Evolutionary conservation across 2,329 filamentous ascomycete genomes (phyloP).

Genomic region (Macrophomina tecta): DNA sequence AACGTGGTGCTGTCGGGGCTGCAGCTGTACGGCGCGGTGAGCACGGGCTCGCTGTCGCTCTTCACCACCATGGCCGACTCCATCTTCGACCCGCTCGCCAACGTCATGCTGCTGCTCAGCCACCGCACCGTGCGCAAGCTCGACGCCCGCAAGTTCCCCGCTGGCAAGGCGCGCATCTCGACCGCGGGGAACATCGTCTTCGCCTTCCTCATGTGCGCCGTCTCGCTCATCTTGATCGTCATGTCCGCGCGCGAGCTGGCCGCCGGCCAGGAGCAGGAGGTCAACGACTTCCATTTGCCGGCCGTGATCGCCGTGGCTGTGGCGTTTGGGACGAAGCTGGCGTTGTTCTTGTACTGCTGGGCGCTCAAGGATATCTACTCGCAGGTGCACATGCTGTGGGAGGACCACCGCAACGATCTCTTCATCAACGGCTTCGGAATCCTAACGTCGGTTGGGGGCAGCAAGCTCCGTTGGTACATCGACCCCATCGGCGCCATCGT

Average conservation of each 20-base stretch:
- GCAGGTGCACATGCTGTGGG: conserved; percentile 91
- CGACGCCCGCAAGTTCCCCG: conserved; percentile 84
- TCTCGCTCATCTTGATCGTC: conserved; percentile 90
- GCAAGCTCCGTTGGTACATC: conserved; percentile 91
- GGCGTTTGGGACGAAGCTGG: conserved; percentile 84
- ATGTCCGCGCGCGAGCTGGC: conserved; percentile 78
- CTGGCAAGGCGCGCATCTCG: conserved; percentile 91
- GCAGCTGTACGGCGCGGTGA: conserved; percentile 89
- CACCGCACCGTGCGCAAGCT: conserved; percentile 88
- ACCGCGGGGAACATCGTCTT: conserved; percentile 96
- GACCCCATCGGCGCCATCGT: conserved; percentile 91
- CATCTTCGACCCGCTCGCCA: conserved; percentile 90
- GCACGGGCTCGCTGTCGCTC: conserved; percentile 88
- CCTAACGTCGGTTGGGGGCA: conserved; percentile 84
- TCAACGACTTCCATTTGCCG: conserved; percentile 74
- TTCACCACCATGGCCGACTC: conserved; percentile 98
- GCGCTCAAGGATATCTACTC: conserved; percentile 87
- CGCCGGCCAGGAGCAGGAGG: conserved; percentile 53
- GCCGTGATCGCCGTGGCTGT: conserved; percentile 84
- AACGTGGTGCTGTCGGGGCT: conserved; percentile 80
- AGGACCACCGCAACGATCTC: conserved; percentile 97
- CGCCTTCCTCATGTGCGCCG: conserved; percentile 92
- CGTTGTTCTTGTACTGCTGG: conserved; percentile 90
- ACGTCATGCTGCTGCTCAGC: conserved; percentile 83
- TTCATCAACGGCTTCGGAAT: conserved; percentile 94